Base-by-base conservation (phyloP, 176 grass and related monocot genomes). In the Hyparrhenia diplandra region DNA sequence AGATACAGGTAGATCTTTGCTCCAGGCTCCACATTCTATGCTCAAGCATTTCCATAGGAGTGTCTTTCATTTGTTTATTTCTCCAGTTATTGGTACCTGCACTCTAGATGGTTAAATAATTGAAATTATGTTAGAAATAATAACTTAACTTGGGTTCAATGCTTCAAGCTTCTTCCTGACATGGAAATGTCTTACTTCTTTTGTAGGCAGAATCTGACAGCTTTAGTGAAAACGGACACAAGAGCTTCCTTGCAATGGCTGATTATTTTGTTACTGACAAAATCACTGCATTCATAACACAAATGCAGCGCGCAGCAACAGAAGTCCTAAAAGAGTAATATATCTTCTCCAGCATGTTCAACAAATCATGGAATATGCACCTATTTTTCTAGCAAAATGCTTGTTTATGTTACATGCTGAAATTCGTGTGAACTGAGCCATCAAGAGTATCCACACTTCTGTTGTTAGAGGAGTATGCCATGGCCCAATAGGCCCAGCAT, bases 251-350 rank as follows among this genome's bases (percentile, higher is more conserved):
- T 76, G 77, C 88, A 74, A 96, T 87, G 43, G 91, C 93, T 85
- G 97, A 99, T 78, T 93, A 93, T 71, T 87, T 99, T 42, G 84
- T 86, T 54, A 91, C 91, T 11, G 89, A 93, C 74, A 89, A 91
- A 80, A 85, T 96, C 82, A 91, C 88, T 85, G 73, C 76, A 66
- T 64, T 93, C 78, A 89, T 96, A 69, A 74, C 14, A 47, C 82
- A 92, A 73, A 96, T 96, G 90, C 86, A 96, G 77, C 77, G 5
- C 43, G 89, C 89, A 81, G 86, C 87, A 46, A 81, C 63, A 35
- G 97, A 96, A 79, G 84, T 99, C 76, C 76, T 99, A 67, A 99
- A 93, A 93, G 93, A 92, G 93, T 99, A 99, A 64, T 35, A 84
- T 61, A 81, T 93, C 41, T 84, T 51, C 25, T 85, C 3, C 58